These are phyloP conservation scores for Pseudocercospora fijiensis DNA, from an alignment of 2,329 filamentous ascomycete genomes.

Conservation along the genomic window DNA sequence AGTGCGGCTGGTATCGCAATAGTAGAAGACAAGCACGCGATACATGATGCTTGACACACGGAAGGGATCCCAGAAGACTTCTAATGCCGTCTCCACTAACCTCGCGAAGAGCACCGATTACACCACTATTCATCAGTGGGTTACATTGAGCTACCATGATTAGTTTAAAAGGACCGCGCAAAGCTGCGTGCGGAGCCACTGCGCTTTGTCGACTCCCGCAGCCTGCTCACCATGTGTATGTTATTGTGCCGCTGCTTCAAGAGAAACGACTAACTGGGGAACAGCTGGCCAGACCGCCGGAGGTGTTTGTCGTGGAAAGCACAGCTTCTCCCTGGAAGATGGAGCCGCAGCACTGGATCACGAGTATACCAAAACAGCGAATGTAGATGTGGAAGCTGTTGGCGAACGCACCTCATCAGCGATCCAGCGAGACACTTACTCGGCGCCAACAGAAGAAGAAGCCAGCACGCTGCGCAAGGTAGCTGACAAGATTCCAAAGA, in stretches of 20 bases:
- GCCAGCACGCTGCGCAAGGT: constrained; percentile 48
- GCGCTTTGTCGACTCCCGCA: not conserved
- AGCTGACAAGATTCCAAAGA: constrained; percentile 52
- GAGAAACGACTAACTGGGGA: not conserved
- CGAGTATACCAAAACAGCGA: constrained; percentile 19
- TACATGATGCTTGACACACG: not conserved
- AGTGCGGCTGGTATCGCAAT: constrained; percentile 11
- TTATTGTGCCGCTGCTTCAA: not conserved
- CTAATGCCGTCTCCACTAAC: not conserved
- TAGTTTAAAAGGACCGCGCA: constrained; percentile 3
- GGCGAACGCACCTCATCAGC: constrained; percentile 26
- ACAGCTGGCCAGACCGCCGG: constrained; percentile 5
- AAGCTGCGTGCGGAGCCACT: no score
- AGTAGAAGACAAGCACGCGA: constrained; percentile 12
- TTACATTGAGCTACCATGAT: not conserved
- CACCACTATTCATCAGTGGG: not conserved
- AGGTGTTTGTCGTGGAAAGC: constrained; percentile 28
- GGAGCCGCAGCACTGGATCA: constrained; percentile 18
- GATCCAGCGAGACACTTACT: constrained; percentile 28
- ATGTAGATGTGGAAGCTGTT: constrained; percentile 27
- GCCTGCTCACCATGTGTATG: not conserved
- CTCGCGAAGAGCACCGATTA: not conserved
- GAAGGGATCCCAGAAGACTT: not conserved
- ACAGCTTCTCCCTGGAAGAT: constrained; percentile 25
- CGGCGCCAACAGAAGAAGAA: constrained; percentile 51